Evolutionary conservation across 352 stramenopile species (phyloP).

Genomic region (Globisporangium lucens): DNA sequence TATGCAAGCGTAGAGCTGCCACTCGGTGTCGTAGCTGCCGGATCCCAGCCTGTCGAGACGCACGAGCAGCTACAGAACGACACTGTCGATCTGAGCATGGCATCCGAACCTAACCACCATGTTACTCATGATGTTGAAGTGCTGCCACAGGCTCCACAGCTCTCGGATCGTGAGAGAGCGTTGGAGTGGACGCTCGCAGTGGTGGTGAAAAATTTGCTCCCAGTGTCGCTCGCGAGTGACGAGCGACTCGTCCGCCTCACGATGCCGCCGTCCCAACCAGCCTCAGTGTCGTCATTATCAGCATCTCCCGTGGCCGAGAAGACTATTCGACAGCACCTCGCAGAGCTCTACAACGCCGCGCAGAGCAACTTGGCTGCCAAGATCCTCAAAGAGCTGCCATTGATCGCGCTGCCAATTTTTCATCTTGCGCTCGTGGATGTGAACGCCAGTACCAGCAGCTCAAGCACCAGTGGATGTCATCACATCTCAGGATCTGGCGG

Average conservation of each 20-base stretch:
- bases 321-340: constrained; percentile 10
- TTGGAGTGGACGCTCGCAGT: constrained; percentile 16
- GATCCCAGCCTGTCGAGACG: background rate
- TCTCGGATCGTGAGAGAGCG: background rate
- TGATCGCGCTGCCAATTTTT: constrained; percentile 6
- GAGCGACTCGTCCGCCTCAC: constrained; percentile 1
- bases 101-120: background rate
- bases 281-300: background rate
- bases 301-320: constrained; percentile 5
- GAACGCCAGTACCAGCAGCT: background rate
- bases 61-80: constrained; percentile 8
- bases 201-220: constrained; percentile 17
- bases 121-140: background rate
- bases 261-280: background rate
- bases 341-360: constrained; percentile 12
- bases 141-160: background rate
- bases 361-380: background rate
- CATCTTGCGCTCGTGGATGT: constrained; percentile 12
- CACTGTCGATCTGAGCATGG: background rate
- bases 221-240: constrained; percentile 14
- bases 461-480: background rate
- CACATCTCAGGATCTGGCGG: background rate
- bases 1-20: background rate
- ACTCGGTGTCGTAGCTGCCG: too few species aligned
- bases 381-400: constrained; percentile 3